Evolutionary conservation across 176 grass and related monocot species (phyloP), one percentile per base, ranked within the genome.

Genomic region (Bothriochloa decipiens): DNA sequence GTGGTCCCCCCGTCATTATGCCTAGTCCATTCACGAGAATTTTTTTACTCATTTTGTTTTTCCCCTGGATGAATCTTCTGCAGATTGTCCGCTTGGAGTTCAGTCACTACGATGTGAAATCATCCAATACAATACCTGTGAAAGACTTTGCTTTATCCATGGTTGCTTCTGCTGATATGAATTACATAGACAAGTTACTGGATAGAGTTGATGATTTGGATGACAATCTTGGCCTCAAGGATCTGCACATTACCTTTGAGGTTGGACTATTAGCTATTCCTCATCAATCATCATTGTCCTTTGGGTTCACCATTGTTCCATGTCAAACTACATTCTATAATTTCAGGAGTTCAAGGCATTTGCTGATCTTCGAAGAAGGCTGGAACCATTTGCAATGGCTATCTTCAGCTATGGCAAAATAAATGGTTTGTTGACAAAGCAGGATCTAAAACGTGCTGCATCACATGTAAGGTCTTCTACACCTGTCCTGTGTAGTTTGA

Each of bases 81-180:
- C 83, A 98, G 96, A 98, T 98, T 68, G 83, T 98, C 87, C 86
- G 83, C 39, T 85, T 98, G 81, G 96, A 98, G 82, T 98, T 98
- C 65, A 83, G 70, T 45, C 96, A 98, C 90, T 98, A 98, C 87
- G 93, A 98, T 89, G 77, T 92, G 52, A 92, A 89, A 80, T 95
- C 91, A 77, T 84, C 85, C 16, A 92, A 89, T 18, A 83, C 89
- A 72, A 95, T 98, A 86, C 88, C 96, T 90, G 89, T 74, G 3
- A 99, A 96, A 79, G 96, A 99, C 65, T 99, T 99, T 73, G 89
- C 96, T 35, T 83, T 99, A 37, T 99, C 96, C 64, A 99, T 99
- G 96, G 89, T 96, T 88, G 96, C 96, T 83, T 96, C 91, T 55
- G 96, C 96, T 55, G 96, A 99, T 53, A 86, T 96, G 82, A 88